These are phyloP conservation scores for Taxillus chinensis DNA, from an alignment of 164 flowering plant species.

Conservation along the genomic window DNA sequence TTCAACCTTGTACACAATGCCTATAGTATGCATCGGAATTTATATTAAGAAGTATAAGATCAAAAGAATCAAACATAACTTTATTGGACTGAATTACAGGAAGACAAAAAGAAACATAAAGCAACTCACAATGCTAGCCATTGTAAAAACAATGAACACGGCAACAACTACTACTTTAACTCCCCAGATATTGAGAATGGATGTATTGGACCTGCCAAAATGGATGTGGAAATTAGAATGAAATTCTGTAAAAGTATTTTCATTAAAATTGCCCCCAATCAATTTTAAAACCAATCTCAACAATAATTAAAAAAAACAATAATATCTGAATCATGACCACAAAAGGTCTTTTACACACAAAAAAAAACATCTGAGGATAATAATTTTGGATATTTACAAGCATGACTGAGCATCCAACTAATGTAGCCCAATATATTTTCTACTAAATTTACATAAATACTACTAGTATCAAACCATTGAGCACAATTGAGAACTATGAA, in stretches of 20 bases:
- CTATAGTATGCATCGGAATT: conserved; percentile 24
- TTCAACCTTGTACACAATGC: conserved; percentile 84
- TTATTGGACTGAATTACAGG: not conserved
- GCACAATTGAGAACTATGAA: not conserved
- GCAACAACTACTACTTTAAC: conserved; percentile 71
- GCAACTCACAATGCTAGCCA: conserved; percentile 89
- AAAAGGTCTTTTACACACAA: no score
- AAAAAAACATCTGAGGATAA: no score
- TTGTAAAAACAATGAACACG: conserved; percentile 54
- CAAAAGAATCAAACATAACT: not conserved
- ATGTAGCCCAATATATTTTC: no score
- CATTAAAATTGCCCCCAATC: no score
- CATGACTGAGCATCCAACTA: no score
- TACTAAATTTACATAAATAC: no score
- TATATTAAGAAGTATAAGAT: not conserved
- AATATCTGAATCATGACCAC: no score
- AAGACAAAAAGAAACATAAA: conserved; percentile 4
- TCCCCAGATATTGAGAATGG: conserved; percentile 65
- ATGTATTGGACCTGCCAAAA: conserved; percentile 90
- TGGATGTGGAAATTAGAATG: not conserved
- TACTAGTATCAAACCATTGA: not conserved
- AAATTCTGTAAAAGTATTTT: no score
- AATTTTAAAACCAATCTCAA: no score
- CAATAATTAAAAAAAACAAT: no score
- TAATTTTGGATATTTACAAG: no score